Conservation (phyloP, 805 yeast species). For the Cyberlindnera mrakii region DNA sequence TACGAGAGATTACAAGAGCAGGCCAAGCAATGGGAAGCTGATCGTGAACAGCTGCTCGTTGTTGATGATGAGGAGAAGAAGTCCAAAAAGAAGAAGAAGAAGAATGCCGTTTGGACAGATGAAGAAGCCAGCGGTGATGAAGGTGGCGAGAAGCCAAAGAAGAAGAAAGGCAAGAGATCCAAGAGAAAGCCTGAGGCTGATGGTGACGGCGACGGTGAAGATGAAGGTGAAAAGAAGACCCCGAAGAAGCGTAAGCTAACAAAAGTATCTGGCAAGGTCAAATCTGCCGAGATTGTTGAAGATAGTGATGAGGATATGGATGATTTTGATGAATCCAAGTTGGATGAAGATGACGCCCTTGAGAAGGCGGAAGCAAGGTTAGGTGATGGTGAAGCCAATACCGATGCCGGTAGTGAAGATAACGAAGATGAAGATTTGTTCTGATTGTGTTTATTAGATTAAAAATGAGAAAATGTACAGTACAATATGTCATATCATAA, state of each 20-base stretch:
- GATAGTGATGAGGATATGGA: conserved; percentile 38
- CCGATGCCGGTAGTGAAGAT: conserved; percentile 5
- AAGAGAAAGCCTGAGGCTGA: conserved; percentile 24
- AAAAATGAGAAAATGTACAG: background rate
- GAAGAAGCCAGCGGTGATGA: conserved; percentile 34
- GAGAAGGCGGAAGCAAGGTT: conserved; percentile 18
- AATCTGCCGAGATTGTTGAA: conserved; percentile 32
- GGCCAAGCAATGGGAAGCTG: conserved; percentile 51
- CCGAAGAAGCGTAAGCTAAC: conserved; percentile 12
- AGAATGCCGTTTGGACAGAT: conserved; percentile 40
- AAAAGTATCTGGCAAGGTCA: conserved; percentile 23
- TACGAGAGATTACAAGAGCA: conserved; percentile 47
- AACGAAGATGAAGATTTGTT: conserved; percentile 12
- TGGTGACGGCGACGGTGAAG: conserved; percentile 17
- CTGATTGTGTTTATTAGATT: conserved; percentile 2
- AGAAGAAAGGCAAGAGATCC: conserved; percentile 15
- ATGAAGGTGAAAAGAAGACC: conserved; percentile 21
- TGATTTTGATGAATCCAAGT: conserved; percentile 16
- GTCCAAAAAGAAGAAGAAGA: conserved; percentile 30
- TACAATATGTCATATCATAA: background rate
- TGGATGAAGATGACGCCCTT: conserved; percentile 19
- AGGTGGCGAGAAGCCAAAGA: conserved; percentile 13
- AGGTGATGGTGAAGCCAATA: conserved; percentile 11
- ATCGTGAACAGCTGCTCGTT: conserved; percentile 35
- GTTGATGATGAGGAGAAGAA: conserved; percentile 31